Evolutionary conservation across 1,284 basidiomycete species (phyloP), one percentile per base, ranked within the genome.

Genomic region (Veloporphyrellus conicus): DNA sequence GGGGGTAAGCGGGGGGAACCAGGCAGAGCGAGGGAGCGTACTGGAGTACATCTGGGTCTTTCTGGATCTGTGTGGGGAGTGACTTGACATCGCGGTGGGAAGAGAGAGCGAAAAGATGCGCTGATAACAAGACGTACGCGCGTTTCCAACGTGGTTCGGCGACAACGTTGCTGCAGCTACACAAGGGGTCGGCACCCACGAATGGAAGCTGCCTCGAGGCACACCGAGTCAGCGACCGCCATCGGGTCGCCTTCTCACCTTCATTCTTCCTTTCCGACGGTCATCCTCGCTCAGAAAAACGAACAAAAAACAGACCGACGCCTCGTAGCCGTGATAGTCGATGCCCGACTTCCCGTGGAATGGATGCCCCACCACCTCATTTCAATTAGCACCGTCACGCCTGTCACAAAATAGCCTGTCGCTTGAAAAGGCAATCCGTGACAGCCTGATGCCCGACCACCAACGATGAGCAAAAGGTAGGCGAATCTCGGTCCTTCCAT

Each of bases 21-120:
- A 50, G 52, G 45, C 50, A 48, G 52, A 47, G 33, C 45, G 39
- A 47, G 45, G 50, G 9, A 43, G 64, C 68, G 53, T 46, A 73
- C 75, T 72, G 71, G 40, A 66, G 58, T 64, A 65, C 47, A 67
- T 61, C 48, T 64, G 68, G 11, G 62, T 23, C 57, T 71, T 76
- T 59, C 75, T 67, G 55, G 68, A 71, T 59, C 81, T 76, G 60
- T 81, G 80, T 18, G 79, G 78, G 42, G 81, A 81, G 60, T 79
- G 77, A 56, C 71, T 79, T 41, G 82, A 73, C 82, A 84, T 84
- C 4, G 20, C 4, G 7, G 32, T 16, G 9, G 5, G 36, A 25
- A 25, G 44, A 43, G n/a, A 15, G 41, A 51, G 60, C 31, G 48
- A 60, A 52, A 45, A 22, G 47, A 39, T 47, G 40, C 19, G 47